These are phyloP conservation scores for Sophora flavescens DNA, from an alignment of 306 rosid species.

Conservation along the genomic window DNA sequence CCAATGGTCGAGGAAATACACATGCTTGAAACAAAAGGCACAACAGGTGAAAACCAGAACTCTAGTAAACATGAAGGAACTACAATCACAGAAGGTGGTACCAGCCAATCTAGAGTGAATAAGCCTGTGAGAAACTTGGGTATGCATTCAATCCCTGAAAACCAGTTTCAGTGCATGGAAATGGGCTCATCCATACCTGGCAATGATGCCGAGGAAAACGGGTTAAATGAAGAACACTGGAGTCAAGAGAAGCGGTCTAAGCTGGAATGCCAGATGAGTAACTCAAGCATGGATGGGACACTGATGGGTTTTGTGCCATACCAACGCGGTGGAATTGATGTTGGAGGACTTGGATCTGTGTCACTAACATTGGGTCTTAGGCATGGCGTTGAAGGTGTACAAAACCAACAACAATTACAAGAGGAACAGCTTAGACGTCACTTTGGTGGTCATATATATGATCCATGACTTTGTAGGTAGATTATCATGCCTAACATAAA, in stretches of 20 bases:
- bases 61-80: constrained; percentile 45
- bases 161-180: constrained; percentile 49
- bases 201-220: constrained; percentile 38
- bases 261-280: constrained; percentile 54
- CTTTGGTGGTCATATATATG: constrained; percentile 66
- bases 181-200: constrained; percentile 30
- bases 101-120: constrained; percentile 40
- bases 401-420: constrained; percentile 56
- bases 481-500: background rate
- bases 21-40: constrained; percentile 78
- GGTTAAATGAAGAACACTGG: constrained; percentile 46
- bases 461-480: constrained; percentile 73
- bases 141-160: constrained; percentile 44
- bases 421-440: constrained; percentile 64
- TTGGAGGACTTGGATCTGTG: constrained; percentile 72
- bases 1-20: constrained; percentile 99
- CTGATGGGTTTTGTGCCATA: constrained; percentile 78
- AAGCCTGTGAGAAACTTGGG: constrained; percentile 40
- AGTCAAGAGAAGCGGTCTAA: constrained; percentile 72
- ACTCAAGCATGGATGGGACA: constrained; percentile 60
- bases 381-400: constrained; percentile 70
- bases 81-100: constrained; percentile 45
- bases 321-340: constrained; percentile 57
- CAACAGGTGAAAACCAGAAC: constrained; percentile 44
- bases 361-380: constrained; percentile 83